phyloP scores from a whole-genome alignment of 345 rosid genomes.

The Acer campestre region DNA sequence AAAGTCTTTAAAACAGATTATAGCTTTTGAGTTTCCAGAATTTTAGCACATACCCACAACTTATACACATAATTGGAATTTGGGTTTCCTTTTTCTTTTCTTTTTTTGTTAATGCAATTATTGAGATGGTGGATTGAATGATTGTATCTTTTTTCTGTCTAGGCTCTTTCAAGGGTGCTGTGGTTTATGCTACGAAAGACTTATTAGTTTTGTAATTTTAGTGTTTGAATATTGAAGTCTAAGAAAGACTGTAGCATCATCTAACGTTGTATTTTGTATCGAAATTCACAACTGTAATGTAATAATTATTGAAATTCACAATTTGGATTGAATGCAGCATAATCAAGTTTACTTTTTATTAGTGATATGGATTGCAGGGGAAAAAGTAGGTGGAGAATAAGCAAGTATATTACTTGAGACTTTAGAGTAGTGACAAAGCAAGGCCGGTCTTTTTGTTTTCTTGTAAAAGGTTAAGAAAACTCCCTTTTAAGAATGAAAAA shows the following conservation, averaged over 20 bases:
- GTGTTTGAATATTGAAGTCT: too few relatives aligned
- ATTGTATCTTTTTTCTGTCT: background rate
- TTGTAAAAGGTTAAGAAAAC: too few relatives aligned
- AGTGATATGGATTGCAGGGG: background rate
- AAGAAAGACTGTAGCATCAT: too few relatives aligned
- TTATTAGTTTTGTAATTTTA: too few relatives aligned
- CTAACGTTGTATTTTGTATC: too few relatives aligned
- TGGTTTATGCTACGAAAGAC: background rate
- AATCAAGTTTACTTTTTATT: too few relatives aligned
- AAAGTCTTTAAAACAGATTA: constrained; percentile 57
- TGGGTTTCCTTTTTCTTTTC: background rate
- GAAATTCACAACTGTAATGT: too few relatives aligned
- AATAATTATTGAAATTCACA: too few relatives aligned
- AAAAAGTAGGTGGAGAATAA: background rate
- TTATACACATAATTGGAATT: background rate
- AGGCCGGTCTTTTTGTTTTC: background rate
- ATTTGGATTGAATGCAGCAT: too few relatives aligned
- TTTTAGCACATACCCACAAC: background rate
- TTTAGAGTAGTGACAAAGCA: background rate
- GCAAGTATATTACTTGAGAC: background rate
- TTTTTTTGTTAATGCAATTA: background rate
- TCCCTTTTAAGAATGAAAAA: too few relatives aligned
- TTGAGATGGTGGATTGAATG: background rate
- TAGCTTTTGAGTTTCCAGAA: constrained; percentile 42
- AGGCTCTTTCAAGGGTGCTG: background rate